Base-by-base conservation (phyloP, 148 eudicot species). In the Chenopodium formosanum region DNA sequence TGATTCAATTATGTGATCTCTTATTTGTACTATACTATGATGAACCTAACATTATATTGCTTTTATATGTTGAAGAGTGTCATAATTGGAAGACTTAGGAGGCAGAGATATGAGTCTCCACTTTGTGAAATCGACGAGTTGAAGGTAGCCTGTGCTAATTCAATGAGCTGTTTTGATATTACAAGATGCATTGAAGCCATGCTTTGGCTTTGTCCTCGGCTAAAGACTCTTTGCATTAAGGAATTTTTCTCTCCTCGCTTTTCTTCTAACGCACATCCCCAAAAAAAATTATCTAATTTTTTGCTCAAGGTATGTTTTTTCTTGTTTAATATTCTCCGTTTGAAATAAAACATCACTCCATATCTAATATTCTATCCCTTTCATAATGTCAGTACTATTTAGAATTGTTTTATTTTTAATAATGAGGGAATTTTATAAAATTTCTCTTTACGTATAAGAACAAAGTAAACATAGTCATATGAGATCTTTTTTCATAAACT, bases 181-280 rank as follows among this genome's bases (percentile, higher is more conserved):
- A n/a, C 17, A 4, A 2, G 34, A 63, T 6, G 22, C 17, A 63
- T 77, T 32, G 70, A 77, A 7, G 13, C 12, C 22, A 2, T 77
- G 37, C 79, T 77, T 22, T 62, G 79, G 79, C 23, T 77, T 7
- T 60, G 19, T 32, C 79, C 70, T 62, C 31, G 23, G 53, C 29
- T 63, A 6, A 62, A 62, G 64, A 77, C 70, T 56, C 50, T 74
- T 74, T 17, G 25, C 29, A 47, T 48, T 23, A 37, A 17, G 64
- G 64, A 22, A 60, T 22, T 16, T 13, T 20, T 6, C 19, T 4
- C n/a, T 60, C 16, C n/a, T 60, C 64, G 7, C 19, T 22, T 22
- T 5, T 17, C n/a, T 47, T 47, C 11, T 47, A 9, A 6, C 7
- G 50, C 50, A 60, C 16, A 60, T 17, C 22, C 1, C 3, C 13